Base-by-base conservation (phyloP, 2,329 filamentous ascomycete species). In the Mycosphaerelloides madeirae region DNA sequence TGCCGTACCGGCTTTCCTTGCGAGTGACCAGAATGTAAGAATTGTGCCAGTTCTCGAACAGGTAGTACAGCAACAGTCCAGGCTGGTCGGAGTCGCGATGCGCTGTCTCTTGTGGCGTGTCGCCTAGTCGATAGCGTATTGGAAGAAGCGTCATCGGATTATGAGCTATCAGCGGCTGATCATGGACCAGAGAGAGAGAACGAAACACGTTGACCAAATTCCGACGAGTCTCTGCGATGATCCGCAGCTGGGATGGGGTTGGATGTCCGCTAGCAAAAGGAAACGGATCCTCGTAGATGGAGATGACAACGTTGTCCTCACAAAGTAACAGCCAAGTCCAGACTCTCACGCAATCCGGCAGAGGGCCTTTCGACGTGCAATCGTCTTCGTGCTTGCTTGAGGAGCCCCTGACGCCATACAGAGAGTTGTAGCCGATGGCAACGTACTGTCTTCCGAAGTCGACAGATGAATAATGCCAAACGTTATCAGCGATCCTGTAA, bases 381-480 rank as follows among this genome's bases (percentile, higher is more conserved):
- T 34, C 35, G 8, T 49, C 43, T 28, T 41, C 36, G 14, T 14
- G 19, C 22, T 18, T 29, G 3, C 36, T 20, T 16, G 15, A 15
- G 3, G 32, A 15, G 11, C 37, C 25, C 29, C 59, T 60, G 11
- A 56, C 60, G 2, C 59, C 60, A 50, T 77, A 78, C 49, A 78
- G 73, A 65, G 72, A 84, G 61, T 87, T 87, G 57, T 83, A 86
- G 19, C 85, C 85, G 32, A 87, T 69, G 55, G 83, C 87, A 1
- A 86, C 71, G 80, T 83, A 86, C 61, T 72, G 74, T 13, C 73
- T 67, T 0, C 83, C 84, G 62, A 83, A 78, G 56, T 89, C 85
- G 12, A 86, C 77, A 1, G 83, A 84, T 12, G 81, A 83, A 63
- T 85, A 89, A 61, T 87, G 84, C 72, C 84, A 84, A n/a, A 86